phyloP scores from a whole-genome alignment of 345 rosid genomes.

The Eucalyptus shirleyi region DNA sequence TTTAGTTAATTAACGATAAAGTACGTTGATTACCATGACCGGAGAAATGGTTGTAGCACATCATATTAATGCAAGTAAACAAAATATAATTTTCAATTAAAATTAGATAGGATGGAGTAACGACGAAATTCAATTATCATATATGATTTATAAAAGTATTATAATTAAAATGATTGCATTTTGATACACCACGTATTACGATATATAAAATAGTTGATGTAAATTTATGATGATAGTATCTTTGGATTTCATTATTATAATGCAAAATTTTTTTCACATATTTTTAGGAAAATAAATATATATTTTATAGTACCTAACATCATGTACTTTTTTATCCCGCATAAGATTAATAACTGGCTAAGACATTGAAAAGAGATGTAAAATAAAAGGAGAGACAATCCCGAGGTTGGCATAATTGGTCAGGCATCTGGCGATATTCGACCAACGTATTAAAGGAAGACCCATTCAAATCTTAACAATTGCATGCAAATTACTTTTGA shows the following conservation, averaged over 20 bases:
- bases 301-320: no score
- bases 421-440: fast-evolving
- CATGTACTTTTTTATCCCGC: no score
- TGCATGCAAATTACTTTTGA: neutral
- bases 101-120: neutral
- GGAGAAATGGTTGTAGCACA: neutral
- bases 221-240: neutral
- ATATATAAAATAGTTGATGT: neutral
- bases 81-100: neutral
- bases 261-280: no score
- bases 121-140: neutral
- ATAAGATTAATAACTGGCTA: neutral
- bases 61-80: neutral
- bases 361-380: neutral
- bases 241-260: neutral
- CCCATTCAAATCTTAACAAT: fast-evolving
- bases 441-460: fast-evolving
- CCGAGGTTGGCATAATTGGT: no score
- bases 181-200: fast-evolving
- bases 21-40: fast-evolving
- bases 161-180: neutral
- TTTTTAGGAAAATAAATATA: no score
- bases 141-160: fast-evolving
- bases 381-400: neutral
- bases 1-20: neutral